Evolutionary conservation across 2,329 filamentous ascomycete species (phyloP).

Genomic region (Teratosphaeria pseudoeucalypti): DNA sequence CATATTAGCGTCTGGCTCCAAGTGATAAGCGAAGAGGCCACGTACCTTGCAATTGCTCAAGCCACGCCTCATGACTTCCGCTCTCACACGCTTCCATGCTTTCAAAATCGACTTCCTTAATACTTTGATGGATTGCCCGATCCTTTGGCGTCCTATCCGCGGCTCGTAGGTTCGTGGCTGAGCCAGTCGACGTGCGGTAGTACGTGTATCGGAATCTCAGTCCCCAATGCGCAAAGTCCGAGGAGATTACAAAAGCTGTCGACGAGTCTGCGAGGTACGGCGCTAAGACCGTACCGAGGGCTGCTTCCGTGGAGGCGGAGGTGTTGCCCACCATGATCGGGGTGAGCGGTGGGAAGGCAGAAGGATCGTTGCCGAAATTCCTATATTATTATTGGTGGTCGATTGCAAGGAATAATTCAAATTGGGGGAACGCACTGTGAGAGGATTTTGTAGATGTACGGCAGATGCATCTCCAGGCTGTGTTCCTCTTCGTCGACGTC

Average conservation of each 20-base stretch:
- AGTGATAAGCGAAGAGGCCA: background rate
- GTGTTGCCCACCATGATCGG: constrained; percentile 81
- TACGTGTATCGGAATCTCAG: constrained; percentile 71
- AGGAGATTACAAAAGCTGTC: constrained; percentile 80
- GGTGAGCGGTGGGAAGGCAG: constrained; percentile 61
- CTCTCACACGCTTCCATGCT: constrained; percentile 79
- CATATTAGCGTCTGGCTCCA: background rate
- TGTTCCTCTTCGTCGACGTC: constrained; percentile 72
- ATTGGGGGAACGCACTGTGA: constrained; percentile 30
- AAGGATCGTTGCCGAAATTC: constrained; percentile 26
- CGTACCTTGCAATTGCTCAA: constrained; percentile 48
- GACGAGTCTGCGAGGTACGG: constrained; percentile 65
- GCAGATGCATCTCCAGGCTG: constrained; percentile 92
- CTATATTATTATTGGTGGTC: constrained; percentile 13
- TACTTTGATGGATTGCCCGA: constrained; percentile 69
- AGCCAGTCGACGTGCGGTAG: constrained; percentile 49
- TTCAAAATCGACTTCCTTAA: constrained; percentile 65
- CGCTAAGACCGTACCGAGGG: constrained; percentile 59
- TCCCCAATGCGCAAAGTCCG: constrained; percentile 98
- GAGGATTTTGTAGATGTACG: constrained; percentile 77
- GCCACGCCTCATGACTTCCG: constrained; percentile 60
- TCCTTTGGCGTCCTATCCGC: constrained; percentile 32
- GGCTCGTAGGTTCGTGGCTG: constrained; percentile 31
- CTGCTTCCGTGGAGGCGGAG: constrained; percentile 52
- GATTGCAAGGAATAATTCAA: background rate